phyloP scores from a whole-genome alignment of 2,329 filamentous ascomycete genomes.

The Stromatinia cepivora region DNA sequence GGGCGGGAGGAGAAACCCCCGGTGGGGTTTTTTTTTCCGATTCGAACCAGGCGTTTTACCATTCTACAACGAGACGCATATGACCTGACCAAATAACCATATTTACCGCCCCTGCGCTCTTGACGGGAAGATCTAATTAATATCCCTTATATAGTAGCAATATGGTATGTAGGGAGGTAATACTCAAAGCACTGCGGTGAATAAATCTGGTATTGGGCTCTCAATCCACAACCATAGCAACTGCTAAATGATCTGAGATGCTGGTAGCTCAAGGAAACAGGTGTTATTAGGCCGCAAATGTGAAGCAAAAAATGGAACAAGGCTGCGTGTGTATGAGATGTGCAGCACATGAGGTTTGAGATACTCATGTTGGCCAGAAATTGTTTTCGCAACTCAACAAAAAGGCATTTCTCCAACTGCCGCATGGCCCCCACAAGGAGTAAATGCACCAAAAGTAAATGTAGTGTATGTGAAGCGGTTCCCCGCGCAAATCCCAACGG shows the following conservation, averaged over 20 bases:
- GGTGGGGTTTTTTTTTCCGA: background rate
- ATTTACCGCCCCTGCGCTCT: background rate
- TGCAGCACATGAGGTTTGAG: background rate
- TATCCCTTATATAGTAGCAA: background rate
- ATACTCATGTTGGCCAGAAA: background rate
- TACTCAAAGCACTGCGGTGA: background rate
- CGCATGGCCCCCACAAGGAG: background rate
- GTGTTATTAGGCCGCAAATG: background rate
- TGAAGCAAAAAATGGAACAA: background rate
- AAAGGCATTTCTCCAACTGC: background rate
- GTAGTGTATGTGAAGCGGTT: conserved; percentile 6
- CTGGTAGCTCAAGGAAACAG: background rate
- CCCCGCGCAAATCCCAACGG: conserved; percentile 6
- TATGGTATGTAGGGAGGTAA: background rate
- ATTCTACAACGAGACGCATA: background rate
- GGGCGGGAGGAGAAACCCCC: background rate
- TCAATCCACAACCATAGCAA: background rate
- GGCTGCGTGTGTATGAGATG: background rate
- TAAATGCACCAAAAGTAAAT: background rate
- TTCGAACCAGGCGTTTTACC: background rate
- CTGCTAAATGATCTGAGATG: background rate
- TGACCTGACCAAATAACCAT: background rate
- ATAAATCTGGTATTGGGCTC: background rate
- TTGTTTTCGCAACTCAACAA: background rate
- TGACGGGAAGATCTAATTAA: background rate